Conservation (phyloP, 2,329 filamentous ascomycete genomes). For the Immersiporthe knoxdaviesiana region DNA sequence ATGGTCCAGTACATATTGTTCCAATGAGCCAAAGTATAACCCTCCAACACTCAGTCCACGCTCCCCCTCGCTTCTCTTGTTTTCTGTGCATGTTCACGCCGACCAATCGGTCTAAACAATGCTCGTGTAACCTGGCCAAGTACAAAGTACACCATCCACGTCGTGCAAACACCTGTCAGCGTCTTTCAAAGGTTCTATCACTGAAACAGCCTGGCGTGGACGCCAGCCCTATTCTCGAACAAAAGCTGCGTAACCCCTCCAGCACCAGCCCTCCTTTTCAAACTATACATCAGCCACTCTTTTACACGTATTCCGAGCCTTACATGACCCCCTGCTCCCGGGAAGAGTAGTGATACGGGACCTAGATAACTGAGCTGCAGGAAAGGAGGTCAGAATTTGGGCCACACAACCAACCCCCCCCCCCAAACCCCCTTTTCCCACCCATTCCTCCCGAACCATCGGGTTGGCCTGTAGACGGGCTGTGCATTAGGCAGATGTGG, state of each 20-base stretch:
- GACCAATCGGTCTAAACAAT: not conserved
- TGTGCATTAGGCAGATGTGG: conserved; percentile 1
- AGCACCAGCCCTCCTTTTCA: not conserved
- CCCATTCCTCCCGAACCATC: not conserved
- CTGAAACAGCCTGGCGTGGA: not conserved
- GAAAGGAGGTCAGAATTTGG: not conserved
- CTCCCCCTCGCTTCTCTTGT: not conserved
- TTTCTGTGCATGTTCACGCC: not conserved
- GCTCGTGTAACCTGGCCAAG: not conserved
- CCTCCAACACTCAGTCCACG: not conserved
- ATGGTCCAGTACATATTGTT: not conserved
- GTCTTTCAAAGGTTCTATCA: not conserved
- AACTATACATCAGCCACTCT: not conserved
- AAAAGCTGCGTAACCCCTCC: not conserved
- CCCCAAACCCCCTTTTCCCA: not conserved
- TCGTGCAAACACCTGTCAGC: not conserved
- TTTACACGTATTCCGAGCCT: not conserved
- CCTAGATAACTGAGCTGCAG: not conserved
- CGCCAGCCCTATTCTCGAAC: not conserved
- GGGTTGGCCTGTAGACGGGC: not conserved
- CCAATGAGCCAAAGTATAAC: not conserved
- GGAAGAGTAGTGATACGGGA: not conserved
- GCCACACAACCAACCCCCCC: not conserved
- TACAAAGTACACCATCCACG: not conserved
- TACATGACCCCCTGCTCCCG: not conserved